phyloP scores from a whole-genome alignment of 1,139 yeast genomes.

The Candida tropicalis region DNA sequence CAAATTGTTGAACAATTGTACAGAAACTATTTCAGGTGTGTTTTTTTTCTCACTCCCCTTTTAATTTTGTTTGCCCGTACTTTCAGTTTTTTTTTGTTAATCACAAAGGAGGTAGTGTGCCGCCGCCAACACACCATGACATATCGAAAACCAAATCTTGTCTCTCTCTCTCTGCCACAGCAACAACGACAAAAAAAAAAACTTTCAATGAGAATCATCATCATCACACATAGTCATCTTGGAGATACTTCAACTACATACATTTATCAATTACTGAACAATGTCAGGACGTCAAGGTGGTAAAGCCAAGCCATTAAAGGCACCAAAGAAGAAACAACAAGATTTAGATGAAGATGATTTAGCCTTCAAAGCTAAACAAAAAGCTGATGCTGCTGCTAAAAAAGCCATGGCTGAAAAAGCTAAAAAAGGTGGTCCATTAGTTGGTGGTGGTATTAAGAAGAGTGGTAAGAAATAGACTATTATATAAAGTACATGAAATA shows the following conservation, averaged over 20 bases:
- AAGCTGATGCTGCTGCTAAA: slow-evolving; percentile 91
- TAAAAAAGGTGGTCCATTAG: slow-evolving; percentile 85
- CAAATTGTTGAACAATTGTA: neutral
- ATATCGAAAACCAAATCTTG: neutral
- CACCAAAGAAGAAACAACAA: slow-evolving; percentile 72
- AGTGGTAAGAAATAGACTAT: slow-evolving; percentile 58
- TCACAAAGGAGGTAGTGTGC: slow-evolving; percentile 9
- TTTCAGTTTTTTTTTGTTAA: too few relatives aligned
- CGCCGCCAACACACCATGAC: neutral
- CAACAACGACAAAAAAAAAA: slow-evolving; percentile 1
- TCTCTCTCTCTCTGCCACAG: neutral
- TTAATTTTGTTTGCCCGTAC: neutral
- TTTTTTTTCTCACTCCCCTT: neutral
- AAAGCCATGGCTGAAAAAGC: slow-evolving; percentile 90
- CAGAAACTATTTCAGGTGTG: too few relatives aligned
- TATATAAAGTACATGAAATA: too few relatives aligned
- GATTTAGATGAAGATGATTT: slow-evolving; percentile 82
- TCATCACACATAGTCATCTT: neutral
- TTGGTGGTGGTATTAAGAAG: slow-evolving; percentile 95
- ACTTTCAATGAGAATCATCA: neutral
- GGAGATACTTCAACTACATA: neutral
- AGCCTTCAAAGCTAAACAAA: slow-evolving; percentile 92
- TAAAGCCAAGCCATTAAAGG: slow-evolving; percentile 67
- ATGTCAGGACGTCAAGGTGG: slow-evolving; percentile 83
- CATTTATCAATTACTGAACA: too few relatives aligned